phyloP scores from a whole-genome alignment of 352 stramenopile species.

The Phytophthora tentaculata region DNA sequence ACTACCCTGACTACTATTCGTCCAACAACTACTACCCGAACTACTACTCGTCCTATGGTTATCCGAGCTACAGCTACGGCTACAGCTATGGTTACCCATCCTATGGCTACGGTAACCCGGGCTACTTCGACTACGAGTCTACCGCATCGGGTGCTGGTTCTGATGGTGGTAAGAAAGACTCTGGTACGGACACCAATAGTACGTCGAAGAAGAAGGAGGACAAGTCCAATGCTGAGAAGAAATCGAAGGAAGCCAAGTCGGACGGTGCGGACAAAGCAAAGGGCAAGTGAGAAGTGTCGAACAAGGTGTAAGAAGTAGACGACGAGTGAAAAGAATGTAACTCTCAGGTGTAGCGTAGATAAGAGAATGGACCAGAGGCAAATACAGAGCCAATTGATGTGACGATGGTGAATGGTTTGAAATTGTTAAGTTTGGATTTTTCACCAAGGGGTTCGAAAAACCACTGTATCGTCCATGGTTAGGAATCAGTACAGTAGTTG shows the following conservation, averaged over 20 bases:
- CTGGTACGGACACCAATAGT: background rate
- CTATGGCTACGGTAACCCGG: background rate
- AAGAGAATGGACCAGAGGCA: too few species aligned
- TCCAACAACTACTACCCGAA: too few species aligned
- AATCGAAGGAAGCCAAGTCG: background rate
- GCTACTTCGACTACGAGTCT: conserved; percentile 4
- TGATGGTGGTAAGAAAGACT: background rate
- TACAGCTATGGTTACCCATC: background rate
- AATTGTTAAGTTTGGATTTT: too few species aligned
- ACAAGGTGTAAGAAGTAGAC: too few species aligned
- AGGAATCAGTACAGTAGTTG: too few species aligned
- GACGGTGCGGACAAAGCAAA: background rate
- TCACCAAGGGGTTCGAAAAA: too few species aligned
- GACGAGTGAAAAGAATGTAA: too few species aligned
- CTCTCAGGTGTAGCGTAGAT: too few species aligned
- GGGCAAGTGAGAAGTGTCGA: background rate
- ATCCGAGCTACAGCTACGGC: background rate
- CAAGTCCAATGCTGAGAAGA: background rate
- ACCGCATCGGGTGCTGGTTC: background rate
- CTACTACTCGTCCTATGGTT: conserved; percentile 8
- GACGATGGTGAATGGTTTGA: too few species aligned
- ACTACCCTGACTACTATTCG: conserved; percentile 10
- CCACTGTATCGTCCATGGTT: too few species aligned
- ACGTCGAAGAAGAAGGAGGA: background rate
- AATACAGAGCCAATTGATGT: too few species aligned